Conservation (phyloP, 352 stramenopile species). For the Thalassiosira mediterranea region DNA sequence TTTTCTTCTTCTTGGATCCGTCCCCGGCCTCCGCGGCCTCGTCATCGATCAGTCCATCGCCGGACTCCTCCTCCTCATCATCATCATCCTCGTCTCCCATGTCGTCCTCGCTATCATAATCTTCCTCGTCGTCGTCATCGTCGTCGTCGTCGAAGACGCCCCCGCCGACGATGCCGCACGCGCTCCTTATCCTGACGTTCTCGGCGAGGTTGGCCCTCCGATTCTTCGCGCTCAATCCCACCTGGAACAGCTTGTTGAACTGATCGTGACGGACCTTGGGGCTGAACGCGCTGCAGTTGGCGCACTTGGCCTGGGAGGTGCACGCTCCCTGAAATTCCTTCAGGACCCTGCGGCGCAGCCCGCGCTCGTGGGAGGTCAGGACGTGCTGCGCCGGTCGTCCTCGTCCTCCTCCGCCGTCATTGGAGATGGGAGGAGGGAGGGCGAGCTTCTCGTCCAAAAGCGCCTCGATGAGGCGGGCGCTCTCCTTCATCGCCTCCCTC, state of each 20-base stretch:
- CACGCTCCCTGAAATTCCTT: constrained; percentile 92
- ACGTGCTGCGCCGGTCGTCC: background rate
- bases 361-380: constrained; percentile 67
- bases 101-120: constrained; percentile 38
- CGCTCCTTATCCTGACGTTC: constrained; percentile 64
- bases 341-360: constrained; percentile 51
- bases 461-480: constrained; percentile 46
- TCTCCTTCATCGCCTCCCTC: constrained; percentile 11
- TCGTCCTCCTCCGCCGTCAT: background rate
- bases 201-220: constrained; percentile 81
- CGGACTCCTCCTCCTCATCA: constrained; percentile 87
- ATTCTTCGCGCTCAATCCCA: constrained; percentile 60
- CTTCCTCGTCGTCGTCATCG: constrained; percentile 31
- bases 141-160: background rate
- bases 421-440: background rate
- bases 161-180: constrained; percentile 30
- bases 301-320: constrained; percentile 89
- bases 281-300: constrained; percentile 95
- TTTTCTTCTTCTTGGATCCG: constrained; percentile 9
- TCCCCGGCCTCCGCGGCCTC: constrained; percentile 21
- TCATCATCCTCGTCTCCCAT: constrained; percentile 59
- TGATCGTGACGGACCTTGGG: constrained; percentile 96
- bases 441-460: constrained; percentile 48
- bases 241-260: constrained; percentile 96
- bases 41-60: constrained; percentile 51